Evolutionary conservation across 2,329 filamentous ascomycete species (phyloP), one percentile per base, ranked within the genome.

Genomic region (Phialophora expanda): DNA sequence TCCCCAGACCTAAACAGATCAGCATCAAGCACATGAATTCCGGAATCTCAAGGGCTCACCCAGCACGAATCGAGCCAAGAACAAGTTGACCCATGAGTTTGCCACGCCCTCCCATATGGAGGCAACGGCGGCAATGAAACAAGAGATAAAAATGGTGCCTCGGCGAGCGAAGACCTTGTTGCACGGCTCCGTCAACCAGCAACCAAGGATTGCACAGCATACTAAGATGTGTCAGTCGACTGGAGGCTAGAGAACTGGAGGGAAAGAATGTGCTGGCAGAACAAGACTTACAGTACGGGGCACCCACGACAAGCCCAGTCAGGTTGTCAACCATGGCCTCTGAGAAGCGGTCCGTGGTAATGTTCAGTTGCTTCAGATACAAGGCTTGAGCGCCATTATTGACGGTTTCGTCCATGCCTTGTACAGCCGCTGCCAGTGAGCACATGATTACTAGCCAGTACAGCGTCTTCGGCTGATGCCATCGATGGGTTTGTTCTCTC

Each of bases 361-460:
- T 60, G 14, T 62, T 59, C n/a, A 70, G 57, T 38, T 70, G 24
- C 51, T 70, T 65, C 17, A 67, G 61, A 59, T 69, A 70, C n/a
- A 67, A 51, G 12, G 64, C 64, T 61, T 79, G 77, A 4, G 81
- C 80, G 34, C 81, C 81, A 61, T 84, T 83, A 66, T 82, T 81
- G 38, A 78, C 80, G 0, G 81, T 83, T 61, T 84, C 80, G 62
- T 84, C 82, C 82, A 83, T 83, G 8, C 80, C 82, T 76, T 81
- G 86, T 9, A 85, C 83, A 6, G 83, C 83, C 2, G 85, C 84
- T 2, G 82, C 83, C 28, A 86, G 77, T 2, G 84, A 83, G 72
- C 82, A 84, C 75, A 65, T 73, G 78, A 77, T 63, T n/a, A 79
- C 76, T 44, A 80, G 69, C 66, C 80, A 83, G 72, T 84, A 85